phyloP scores from a whole-genome alignment of 371 early-diverging fungal species.

The Gilbertella persicaria region DNA sequence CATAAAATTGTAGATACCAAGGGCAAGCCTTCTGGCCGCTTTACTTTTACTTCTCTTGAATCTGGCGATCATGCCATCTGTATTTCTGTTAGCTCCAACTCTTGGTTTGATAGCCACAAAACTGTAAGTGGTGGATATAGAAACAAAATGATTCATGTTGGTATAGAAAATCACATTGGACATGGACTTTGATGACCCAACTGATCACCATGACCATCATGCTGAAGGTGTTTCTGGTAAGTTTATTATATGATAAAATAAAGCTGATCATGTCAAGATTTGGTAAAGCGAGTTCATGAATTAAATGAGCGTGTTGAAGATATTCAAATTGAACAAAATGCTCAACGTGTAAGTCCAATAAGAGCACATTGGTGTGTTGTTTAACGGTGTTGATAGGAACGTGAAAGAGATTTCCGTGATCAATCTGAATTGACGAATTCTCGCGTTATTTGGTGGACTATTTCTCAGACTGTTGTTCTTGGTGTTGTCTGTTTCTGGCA shows the following conservation, averaged over 20 bases:
- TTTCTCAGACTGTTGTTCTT: conserved; percentile 81
- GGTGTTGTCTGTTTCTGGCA: conserved; percentile 90
- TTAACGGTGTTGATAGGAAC: conserved; percentile 55
- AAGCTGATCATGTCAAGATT: conserved; percentile 38
- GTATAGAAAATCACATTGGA: conserved; percentile 65
- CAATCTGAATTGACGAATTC: conserved; percentile 82
- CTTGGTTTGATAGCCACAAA: conserved; percentile 62
- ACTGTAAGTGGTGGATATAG: conserved; percentile 39
- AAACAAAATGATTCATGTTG: conserved; percentile 29
- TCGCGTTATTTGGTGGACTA: conserved; percentile 87
- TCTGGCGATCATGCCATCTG: conserved; percentile 92
- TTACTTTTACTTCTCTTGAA: conserved; percentile 86
- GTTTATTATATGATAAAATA: conserved; percentile 1
- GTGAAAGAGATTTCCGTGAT: conserved; percentile 89
- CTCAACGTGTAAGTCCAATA: conserved; percentile 76
- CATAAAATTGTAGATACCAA: conserved; percentile 73
- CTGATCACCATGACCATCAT: conserved; percentile 60
- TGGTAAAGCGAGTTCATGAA: conserved; percentile 74
- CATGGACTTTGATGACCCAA: conserved; percentile 76
- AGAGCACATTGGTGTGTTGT: too few species aligned
- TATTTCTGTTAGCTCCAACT: conserved; percentile 58
- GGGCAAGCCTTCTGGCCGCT: conserved; percentile 71
- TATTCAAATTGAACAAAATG: conserved; percentile 87
- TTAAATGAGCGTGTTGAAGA: conserved; percentile 80
- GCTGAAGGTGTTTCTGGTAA: conserved; percentile 59